These are phyloP conservation scores for Prunus yedoensis DNA, from an alignment of 331 rosid genomes.

Conservation along the genomic window DNA sequence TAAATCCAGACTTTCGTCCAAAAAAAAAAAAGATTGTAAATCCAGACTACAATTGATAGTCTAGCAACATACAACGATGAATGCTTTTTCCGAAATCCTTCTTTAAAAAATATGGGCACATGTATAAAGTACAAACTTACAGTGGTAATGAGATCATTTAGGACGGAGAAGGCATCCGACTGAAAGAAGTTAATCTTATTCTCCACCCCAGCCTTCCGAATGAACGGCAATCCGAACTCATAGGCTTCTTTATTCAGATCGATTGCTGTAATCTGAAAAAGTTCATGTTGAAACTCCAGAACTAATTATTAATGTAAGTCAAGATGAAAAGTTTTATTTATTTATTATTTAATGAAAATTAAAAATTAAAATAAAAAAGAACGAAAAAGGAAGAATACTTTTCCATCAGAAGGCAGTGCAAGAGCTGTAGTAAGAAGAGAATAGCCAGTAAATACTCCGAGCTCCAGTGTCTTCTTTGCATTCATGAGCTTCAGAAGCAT, in stretches of 20 bases:
- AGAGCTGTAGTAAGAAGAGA: constrained; percentile 67
- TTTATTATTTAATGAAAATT: neutral
- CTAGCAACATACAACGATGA: too few relatives aligned
- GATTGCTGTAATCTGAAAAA: constrained; percentile 46
- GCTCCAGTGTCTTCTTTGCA: constrained; percentile 53
- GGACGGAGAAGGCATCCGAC: constrained; percentile 39
- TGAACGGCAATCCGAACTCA: constrained; percentile 53
- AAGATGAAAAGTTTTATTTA: neutral
- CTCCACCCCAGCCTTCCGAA: constrained; percentile 54
- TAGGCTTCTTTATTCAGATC: constrained; percentile 47
- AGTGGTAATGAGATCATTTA: constrained; percentile 39
- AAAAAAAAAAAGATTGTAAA: too few relatives aligned
- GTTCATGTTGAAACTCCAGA: neutral
- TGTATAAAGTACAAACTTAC: constrained; percentile 26
- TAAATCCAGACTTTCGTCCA: too few relatives aligned
- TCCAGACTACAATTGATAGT: too few relatives aligned
- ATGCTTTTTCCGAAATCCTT: too few relatives aligned
- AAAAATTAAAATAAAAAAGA: too few relatives aligned
- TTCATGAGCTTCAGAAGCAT: constrained; percentile 46
- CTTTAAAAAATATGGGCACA: too few relatives aligned
- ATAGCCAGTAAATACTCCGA: constrained; percentile 64
- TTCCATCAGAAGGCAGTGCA: constrained; percentile 47
- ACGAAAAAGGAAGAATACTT: constrained; percentile 13
- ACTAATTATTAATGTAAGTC: neutral
- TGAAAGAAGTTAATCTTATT: constrained; percentile 55